phyloP scores from a whole-genome alignment of 2,329 filamentous ascomycete genomes.

The Dryadomyces quercivorus region DNA sequence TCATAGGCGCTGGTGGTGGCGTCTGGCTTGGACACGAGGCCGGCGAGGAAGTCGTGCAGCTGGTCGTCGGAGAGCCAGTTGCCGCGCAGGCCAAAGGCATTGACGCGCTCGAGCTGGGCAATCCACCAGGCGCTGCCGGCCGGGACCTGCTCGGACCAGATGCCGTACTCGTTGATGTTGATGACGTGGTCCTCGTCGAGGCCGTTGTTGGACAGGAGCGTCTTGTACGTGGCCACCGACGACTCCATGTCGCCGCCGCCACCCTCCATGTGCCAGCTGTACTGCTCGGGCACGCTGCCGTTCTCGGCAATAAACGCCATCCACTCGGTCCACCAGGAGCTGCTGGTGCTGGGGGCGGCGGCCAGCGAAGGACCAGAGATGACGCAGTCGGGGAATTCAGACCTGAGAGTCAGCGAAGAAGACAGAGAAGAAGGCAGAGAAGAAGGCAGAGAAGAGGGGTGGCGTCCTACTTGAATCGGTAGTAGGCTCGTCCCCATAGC shows the following conservation, averaged over 20 bases:
- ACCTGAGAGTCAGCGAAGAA: slow-evolving; percentile 16
- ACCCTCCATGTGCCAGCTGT: slow-evolving; percentile 28
- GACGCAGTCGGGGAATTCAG: slow-evolving; percentile 7
- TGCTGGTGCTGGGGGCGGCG: slow-evolving; percentile 17
- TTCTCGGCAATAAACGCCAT: slow-evolving; percentile 21
- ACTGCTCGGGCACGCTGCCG: slow-evolving; percentile 28
- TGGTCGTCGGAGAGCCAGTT: slow-evolving; percentile 29
- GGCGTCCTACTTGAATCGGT: not conserved
- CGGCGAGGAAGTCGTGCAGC: slow-evolving; percentile 31
- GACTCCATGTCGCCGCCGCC: slow-evolving; percentile 17
- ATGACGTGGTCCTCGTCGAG: slow-evolving; percentile 21
- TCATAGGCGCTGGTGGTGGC: not conserved
- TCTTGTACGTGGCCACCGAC: slow-evolving; percentile 15
- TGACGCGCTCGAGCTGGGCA: slow-evolving; percentile 30
- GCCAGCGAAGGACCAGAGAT: slow-evolving; percentile 28
- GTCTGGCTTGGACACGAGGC: slow-evolving; percentile 17
- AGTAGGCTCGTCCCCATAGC: slow-evolving; percentile 19
- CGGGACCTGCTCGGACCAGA: slow-evolving; percentile 26
- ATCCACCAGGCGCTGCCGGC: slow-evolving; percentile 31
- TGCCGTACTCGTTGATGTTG: slow-evolving; percentile 37
- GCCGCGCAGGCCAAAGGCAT: slow-evolving; percentile 28
- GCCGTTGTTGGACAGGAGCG: slow-evolving; percentile 16
- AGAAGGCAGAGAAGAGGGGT: not conserved
- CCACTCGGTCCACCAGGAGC: slow-evolving; percentile 29
- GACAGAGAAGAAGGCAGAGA: not conserved